phyloP scores from a whole-genome alignment of 1,284 basidiomycete species.

The Pascua guehoae region DNA sequence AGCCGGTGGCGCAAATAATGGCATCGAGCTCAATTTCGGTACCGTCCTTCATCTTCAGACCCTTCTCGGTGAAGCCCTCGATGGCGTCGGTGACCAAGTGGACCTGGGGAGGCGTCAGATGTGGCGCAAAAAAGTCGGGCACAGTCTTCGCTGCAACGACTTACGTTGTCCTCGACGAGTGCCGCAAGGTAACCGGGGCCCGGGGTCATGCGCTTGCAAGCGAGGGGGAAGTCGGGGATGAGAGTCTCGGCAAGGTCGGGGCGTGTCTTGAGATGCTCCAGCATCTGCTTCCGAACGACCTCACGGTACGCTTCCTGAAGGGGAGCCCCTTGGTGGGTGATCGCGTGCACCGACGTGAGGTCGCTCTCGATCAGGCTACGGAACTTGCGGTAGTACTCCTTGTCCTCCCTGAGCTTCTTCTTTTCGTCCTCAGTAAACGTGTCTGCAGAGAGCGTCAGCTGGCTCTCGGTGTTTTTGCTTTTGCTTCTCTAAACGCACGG shows the following conservation, averaged over 20 bases:
- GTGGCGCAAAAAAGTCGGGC: background rate
- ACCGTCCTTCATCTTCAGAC: constrained; percentile 18
- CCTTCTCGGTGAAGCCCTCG: constrained; percentile 24
- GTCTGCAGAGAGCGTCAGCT: constrained; percentile 7
- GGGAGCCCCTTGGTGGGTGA: constrained; percentile 18
- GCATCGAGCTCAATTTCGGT: constrained; percentile 29
- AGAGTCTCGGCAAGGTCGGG: constrained; percentile 21
- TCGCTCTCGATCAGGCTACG: constrained; percentile 22
- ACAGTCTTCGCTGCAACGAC: constrained; percentile 8
- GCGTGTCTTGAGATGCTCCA: constrained; percentile 13
- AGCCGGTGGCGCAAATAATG: constrained; percentile 36
- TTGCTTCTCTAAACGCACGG: background rate
- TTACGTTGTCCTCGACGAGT: constrained; percentile 26
- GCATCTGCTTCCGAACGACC: constrained; percentile 19
- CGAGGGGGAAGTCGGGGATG: constrained; percentile 25
- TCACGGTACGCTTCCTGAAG: constrained; percentile 21
- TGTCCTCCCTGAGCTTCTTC: constrained; percentile 12
- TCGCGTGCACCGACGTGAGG: constrained; percentile 7
- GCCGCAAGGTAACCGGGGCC: constrained; percentile 44
- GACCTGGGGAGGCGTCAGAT: constrained; percentile 10
- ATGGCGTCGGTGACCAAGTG: constrained; percentile 22
- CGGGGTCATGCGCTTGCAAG: constrained; percentile 38
- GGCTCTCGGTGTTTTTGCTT: background rate
- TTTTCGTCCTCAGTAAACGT: constrained; percentile 28
- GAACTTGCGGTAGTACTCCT: constrained; percentile 26